A percentile compares a stretch with the other conserved stretches of the same genome.
phyloP scores from a whole-genome alignment of 305 asterid genomes.

The Fraxinus albicans region DNA sequence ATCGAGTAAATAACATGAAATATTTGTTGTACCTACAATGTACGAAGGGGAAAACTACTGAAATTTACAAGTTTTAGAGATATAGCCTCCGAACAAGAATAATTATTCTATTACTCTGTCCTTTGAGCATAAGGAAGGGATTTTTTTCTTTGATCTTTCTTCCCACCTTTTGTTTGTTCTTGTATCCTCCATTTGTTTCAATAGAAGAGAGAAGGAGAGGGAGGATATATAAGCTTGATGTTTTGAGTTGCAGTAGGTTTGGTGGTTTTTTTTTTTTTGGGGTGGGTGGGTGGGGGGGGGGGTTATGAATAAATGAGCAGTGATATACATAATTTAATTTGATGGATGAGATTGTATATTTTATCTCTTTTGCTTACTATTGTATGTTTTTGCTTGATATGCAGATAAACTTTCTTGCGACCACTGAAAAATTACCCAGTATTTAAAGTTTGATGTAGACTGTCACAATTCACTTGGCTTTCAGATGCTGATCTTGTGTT shows the following conservation, averaged over 20 bases:
- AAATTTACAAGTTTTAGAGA: not conserved
- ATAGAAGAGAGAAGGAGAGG: not conserved
- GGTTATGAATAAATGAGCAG: not conserved
- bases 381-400: not conserved
- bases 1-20: not conserved
- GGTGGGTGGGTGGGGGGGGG: not conserved
- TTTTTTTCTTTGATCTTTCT: not conserved
- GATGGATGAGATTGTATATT: not conserved
- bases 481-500: not conserved
- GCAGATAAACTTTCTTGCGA: conserved; percentile 3
- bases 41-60: not conserved
- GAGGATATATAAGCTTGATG: not conserved
- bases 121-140: not conserved
- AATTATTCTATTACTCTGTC: not conserved
- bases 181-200: not conserved
- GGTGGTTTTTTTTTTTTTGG: not conserved
- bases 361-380: not conserved
- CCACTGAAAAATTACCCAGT: not conserved
- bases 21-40: not conserved
- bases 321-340: not conserved
- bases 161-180: not conserved
- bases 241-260: not conserved
- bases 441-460: conserved; percentile 3
- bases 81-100: not conserved
- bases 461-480: not conserved